phyloP scores from a whole-genome alignment of 164 flowering plant species.

The Vitis rupestris region DNA sequence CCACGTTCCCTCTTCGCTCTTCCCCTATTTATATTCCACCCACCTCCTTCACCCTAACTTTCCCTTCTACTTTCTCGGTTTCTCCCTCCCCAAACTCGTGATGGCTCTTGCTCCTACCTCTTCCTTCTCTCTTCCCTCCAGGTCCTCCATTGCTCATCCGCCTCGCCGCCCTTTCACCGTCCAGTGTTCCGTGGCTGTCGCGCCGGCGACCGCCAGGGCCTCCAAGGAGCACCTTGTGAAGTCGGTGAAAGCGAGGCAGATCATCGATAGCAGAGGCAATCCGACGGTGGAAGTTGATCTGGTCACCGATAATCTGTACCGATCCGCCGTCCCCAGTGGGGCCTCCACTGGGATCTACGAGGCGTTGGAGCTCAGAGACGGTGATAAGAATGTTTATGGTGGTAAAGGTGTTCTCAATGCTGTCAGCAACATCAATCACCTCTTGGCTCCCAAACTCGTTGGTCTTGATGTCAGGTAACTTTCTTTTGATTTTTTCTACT shows the following conservation, averaged over 20 bases:
- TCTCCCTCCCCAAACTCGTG: neutral
- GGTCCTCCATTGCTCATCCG: neutral
- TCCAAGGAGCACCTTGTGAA: constrained; percentile 41
- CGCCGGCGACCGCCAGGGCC: constrained; percentile 27
- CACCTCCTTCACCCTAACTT: neutral
- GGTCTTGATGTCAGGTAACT: constrained; percentile 85
- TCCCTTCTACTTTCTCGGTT: neutral
- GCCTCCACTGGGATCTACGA: constrained; percentile 98
- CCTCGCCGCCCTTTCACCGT: constrained; percentile 24
- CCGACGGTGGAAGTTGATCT: constrained; percentile 98
- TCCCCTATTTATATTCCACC: neutral
- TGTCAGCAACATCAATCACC: constrained; percentile 73
- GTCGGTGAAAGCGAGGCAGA: constrained; percentile 90
- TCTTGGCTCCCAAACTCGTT: constrained; percentile 67
- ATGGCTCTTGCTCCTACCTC: neutral
- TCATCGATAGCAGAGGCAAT: constrained; percentile 92
- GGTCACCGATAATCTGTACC: constrained; percentile 63
- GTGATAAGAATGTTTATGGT: constrained; percentile 73
- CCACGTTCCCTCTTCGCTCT: constrained; percentile 2
- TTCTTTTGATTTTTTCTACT: neutral
- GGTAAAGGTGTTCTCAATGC: constrained; percentile 92
- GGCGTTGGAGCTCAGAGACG: constrained; percentile 95
- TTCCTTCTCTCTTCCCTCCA: neutral
- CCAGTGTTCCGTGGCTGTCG: constrained; percentile 40
- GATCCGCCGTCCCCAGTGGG: constrained; percentile 96